A percentile compares a stretch with the other conserved stretches of the same genome.
Conservation (phyloP, 2,329 filamentous ascomycete genomes). For the Escovopsis sp. region DNA sequence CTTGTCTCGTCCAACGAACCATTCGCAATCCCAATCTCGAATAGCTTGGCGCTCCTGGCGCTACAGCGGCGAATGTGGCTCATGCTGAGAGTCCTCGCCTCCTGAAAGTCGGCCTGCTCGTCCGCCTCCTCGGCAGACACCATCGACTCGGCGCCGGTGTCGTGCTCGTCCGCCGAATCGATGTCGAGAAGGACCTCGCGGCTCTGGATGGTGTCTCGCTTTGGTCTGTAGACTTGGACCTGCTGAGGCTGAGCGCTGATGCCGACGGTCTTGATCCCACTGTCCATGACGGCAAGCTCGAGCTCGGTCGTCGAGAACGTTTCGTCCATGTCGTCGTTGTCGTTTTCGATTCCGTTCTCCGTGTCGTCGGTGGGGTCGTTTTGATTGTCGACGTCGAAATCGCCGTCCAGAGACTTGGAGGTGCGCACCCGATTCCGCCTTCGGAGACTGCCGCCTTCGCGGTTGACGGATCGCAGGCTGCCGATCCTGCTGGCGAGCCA, state of each 20-base stretch:
- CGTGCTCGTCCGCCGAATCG: slow-evolving; percentile 20
- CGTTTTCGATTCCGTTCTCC: slow-evolving; percentile 30
- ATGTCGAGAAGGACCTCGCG: slow-evolving; percentile 35
- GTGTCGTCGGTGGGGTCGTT: slow-evolving; percentile 13
- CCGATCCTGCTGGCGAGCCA: slow-evolving; percentile 73
- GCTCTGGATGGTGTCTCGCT: slow-evolving; percentile 33
- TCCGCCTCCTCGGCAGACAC: slow-evolving; percentile 12
- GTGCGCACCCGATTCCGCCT: slow-evolving; percentile 14
- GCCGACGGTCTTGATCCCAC: slow-evolving; percentile 33
- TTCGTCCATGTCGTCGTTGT: slow-evolving; percentile 46
- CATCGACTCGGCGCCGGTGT: slow-evolving; percentile 8
- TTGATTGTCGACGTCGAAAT: slow-evolving; percentile 45
- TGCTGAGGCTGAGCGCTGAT: slow-evolving; percentile 37
- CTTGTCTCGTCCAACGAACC: slow-evolving; percentile 36
- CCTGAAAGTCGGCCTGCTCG: slow-evolving; percentile 28
- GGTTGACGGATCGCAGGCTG: slow-evolving; percentile 31
- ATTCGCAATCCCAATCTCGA: slow-evolving; percentile 46
- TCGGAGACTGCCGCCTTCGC: slow-evolving; percentile 22
- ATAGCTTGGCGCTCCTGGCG: slow-evolving; percentile 60
- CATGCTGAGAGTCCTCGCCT: slow-evolving; percentile 58
- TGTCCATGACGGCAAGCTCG: too few species aligned
- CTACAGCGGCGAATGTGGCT: slow-evolving; percentile 60
- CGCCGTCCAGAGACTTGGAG: slow-evolving; percentile 27
- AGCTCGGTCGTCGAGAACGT: slow-evolving; percentile 23
- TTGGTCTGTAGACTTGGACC: slow-evolving; percentile 38